These are phyloP conservation scores for Vitis vinifera DNA, from an alignment of 164 flowering plant genomes.

Conservation along the genomic window ASM3070453v1 NC_081816.1:4645001-4645500, in stretches of 20 bases:
- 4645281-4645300: slow-evolving; percentile 44
- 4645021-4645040: not conserved
- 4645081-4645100: not conserved
- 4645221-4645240: slow-evolving; percentile 10
- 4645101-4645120: no score
- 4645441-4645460: no score
- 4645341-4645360: slow-evolving; percentile 29
- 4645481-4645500: no score
- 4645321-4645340: slow-evolving; percentile 69
- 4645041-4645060: not conserved
- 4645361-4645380: not conserved
- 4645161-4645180: not conserved
- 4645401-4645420: no score
- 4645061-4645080: not conserved
- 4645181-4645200: not conserved
- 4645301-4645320: slow-evolving; percentile 62
- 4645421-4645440: no score
- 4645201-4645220: no score
- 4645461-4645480: no score
- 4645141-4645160: not conserved
- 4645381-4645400: no score
- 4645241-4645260: slow-evolving; percentile 75
- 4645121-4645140: no score
- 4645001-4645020: not conserved
- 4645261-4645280: slow-evolving; percentile 52